Evolutionary conservation across 2,329 filamentous ascomycete genomes (phyloP).

Genomic region (Xylaria digitata): DNA sequence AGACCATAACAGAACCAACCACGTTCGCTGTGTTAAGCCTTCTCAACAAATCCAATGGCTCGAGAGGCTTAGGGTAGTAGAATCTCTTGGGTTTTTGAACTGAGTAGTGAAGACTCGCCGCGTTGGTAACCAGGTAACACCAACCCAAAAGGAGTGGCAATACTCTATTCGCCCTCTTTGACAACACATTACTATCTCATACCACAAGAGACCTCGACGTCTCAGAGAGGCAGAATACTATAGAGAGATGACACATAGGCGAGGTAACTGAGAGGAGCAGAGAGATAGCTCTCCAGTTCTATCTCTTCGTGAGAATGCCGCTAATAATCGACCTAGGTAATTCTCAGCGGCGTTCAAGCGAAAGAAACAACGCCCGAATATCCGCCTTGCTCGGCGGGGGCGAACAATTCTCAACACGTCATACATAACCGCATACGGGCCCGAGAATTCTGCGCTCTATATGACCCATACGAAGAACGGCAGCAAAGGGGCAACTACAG

Average conservation of each 20-base stretch:
- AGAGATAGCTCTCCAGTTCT: slow-evolving; percentile 30
- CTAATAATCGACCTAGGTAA: slow-evolving; percentile 31
- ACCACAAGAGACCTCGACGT: slow-evolving; percentile 24
- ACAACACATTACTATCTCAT: slow-evolving; percentile 15
- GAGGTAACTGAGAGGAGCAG: slow-evolving; percentile 29
- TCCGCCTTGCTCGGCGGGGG: slow-evolving; percentile 35
- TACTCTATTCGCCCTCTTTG: background rate
- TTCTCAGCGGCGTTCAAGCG: slow-evolving; percentile 22
- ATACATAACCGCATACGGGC: slow-evolving; percentile 36
- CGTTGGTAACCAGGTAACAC: background rate
- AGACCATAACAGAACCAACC: slow-evolving; percentile 12
- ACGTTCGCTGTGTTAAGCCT: background rate
- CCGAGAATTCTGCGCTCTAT: slow-evolving; percentile 39
- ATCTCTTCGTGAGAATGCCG: slow-evolving; percentile 19
- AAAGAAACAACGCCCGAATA: slow-evolving; percentile 34
- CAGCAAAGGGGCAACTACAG: slow-evolving; percentile 23
- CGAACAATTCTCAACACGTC: slow-evolving; percentile 36
- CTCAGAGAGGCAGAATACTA: slow-evolving; percentile 23
- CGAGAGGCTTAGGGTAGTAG: background rate
- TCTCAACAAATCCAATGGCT: background rate
- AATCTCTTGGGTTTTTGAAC: background rate
- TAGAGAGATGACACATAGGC: slow-evolving; percentile 15
- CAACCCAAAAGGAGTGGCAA: background rate
- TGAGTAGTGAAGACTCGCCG: background rate
- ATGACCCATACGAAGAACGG: slow-evolving; percentile 36